Evolutionary conservation across 2,329 filamentous ascomycete genomes (phyloP), one percentile per base, ranked within the genome.

Genomic region (Didymella keratinophila): DNA sequence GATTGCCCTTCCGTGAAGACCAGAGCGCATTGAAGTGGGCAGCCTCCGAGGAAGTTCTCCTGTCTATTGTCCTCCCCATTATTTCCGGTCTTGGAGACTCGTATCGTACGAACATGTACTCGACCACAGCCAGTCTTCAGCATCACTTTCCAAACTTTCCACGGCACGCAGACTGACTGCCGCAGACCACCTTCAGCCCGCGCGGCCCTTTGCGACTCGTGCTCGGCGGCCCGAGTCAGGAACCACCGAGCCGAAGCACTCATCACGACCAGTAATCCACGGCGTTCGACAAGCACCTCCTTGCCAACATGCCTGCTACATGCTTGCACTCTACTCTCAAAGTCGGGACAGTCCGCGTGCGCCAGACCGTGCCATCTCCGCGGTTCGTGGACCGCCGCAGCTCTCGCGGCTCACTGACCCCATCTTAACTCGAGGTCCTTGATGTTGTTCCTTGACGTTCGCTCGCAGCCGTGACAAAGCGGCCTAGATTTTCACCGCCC

Each of bases 361-460:
- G 55, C 64, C 56, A 62, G 63, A 50, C 60, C 63, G 56, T 64
- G 60, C 60, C 65, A 57, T 62, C 61, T 62, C 60, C 62, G 64
- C 65, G 58, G 61, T 57, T 48, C 60, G 47, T 65, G 66, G 64
- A 58, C 58, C 61, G 45, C 36, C 39, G 36, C 48, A 47, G 39
- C 41, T 47, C 48, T 42, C 50, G 51, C 56, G 58, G 48, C 59
- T 56, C 65, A 69, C 66, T 69, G 67, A 67, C 65, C 67, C 66
- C 58, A 62, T 64, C 63, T 65, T 65, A 67, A 67, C 49, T 62
- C 54, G 55, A 62, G 28, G 6, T 48, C 44, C 23, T 36, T n/a
- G n/a, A n/a, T n/a, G n/a, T n/a, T 41, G 18, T 41, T 41, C 37
- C 37, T 23, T 23, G 37, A 25, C 23, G 23, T 25, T 25, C 23